Evolutionary conservation across 495 filamentous ascomycete genomes (phyloP).

Genomic region (Penicillium desertorum): DNA sequence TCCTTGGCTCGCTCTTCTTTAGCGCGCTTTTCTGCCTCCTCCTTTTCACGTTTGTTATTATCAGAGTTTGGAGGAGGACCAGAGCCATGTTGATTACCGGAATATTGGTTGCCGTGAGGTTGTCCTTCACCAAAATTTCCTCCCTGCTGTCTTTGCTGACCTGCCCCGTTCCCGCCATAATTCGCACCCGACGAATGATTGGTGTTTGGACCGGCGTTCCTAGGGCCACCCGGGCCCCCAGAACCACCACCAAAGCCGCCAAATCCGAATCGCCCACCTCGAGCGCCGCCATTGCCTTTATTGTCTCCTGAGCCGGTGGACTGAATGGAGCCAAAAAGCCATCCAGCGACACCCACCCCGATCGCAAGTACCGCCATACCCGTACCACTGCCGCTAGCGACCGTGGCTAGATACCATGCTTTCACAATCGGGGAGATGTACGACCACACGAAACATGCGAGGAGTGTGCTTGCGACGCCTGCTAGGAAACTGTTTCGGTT

Average conservation of each 20-base stretch:
- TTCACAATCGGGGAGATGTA: slow-evolving; percentile 66
- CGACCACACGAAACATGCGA: slow-evolving; percentile 62
- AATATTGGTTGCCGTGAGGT: slow-evolving; percentile 36
- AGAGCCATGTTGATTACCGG: slow-evolving; percentile 37
- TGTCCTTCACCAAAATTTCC: slow-evolving; percentile 31
- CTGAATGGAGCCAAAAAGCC: slow-evolving; percentile 70
- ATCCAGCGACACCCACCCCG: slow-evolving; percentile 71
- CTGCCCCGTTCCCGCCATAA: slow-evolving; percentile 12
- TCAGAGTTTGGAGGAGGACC: slow-evolving; percentile 27
- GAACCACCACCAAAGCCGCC: slow-evolving; percentile 17
- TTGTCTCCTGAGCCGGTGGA: slow-evolving; percentile 31
- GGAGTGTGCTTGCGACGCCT: slow-evolving; percentile 71
- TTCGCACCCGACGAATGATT: slow-evolving; percentile 23
- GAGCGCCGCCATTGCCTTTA: slow-evolving; percentile 21
- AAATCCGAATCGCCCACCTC: slow-evolving; percentile 27
- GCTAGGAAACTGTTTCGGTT: slow-evolving; percentile 89
- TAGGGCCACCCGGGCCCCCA: slow-evolving; percentile 16
- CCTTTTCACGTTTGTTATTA: slow-evolving; percentile 17
- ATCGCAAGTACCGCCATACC: slow-evolving; percentile 60
- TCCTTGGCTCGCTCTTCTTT: background rate
- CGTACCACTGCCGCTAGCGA: slow-evolving; percentile 60
- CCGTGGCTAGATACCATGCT: slow-evolving; percentile 64
- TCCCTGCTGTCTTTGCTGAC: slow-evolving; percentile 24
- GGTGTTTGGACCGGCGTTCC: slow-evolving; percentile 19
- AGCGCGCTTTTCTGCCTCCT: slow-evolving; percentile 12